Base-by-base conservation (phyloP, 306 rosid species). In the Gleditsia sinensis region DNA sequence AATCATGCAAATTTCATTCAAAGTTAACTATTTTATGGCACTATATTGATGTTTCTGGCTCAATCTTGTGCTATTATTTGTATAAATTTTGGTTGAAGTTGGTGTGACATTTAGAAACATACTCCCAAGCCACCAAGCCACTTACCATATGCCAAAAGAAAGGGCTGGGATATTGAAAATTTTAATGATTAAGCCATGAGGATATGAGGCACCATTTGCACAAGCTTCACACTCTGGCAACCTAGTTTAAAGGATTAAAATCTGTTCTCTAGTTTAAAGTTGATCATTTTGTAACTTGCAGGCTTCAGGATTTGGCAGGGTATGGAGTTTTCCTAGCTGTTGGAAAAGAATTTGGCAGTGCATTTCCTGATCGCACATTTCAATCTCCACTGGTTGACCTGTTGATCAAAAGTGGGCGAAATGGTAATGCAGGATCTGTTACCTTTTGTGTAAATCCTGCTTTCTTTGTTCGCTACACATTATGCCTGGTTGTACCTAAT, bases 261-360 rank as follows among this genome's bases (percentile, higher is more conserved):
- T 0, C 8, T 10, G 30, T 59, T 61, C 2, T 33, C 23, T 68
- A 49, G 33, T 61, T 16, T 57, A 67, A 74, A 75, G 45, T 65
- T 55, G 66, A 67, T 66, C 55, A 17, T 74, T 77, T 53, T 51
- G 58, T 77, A 43, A 68, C 78, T 72, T 82, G 87, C 85, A 95
- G 99, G 86, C 99, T 95, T 82, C 93, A 86, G 76, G 99, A 95
- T 75, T 75, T 95, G 79, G 80, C 91, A 0, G 99, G 99, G 77
- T 95, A 95, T 78, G 96, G 93, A 69, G 96, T 95, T 81, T 79
- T 80, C 25, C 28, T 81, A 36, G 98, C 97, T 25, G 86, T 81
- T 76, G 54, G 77, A 70, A 84, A 92, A 83, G 91, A 78, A 85
- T 90, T 86, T 82, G 42, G 83, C 1, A 32, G 21, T 74, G 79